These are phyloP conservation scores for Coniophora puteana DNA, from an alignment of 1,284 basidiomycete genomes.

Conservation along the genomic window DNA sequence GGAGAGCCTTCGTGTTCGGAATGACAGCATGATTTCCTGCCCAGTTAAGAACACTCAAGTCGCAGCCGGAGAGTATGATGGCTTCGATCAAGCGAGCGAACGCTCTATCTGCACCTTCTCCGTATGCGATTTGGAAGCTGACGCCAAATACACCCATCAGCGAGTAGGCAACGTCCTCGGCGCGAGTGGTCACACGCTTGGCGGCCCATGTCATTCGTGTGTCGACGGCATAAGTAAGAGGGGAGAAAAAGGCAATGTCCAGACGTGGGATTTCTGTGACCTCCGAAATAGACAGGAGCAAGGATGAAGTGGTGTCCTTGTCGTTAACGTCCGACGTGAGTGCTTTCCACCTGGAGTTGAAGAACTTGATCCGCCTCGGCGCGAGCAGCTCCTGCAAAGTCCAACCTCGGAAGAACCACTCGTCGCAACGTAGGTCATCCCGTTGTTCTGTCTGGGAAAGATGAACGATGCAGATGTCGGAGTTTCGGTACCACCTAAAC, in stretches of 20 bases:
- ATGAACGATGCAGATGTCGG: neutral
- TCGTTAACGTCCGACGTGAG: neutral
- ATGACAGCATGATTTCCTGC: neutral
- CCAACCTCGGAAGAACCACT: too few species aligned
- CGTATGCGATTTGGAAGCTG: neutral
- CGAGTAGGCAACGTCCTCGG: neutral
- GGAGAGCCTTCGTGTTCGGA: neutral
- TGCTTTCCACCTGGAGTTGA: neutral
- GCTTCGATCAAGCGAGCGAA: neutral
- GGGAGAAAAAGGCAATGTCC: neutral
- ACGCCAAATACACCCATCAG: constrained; percentile 1
- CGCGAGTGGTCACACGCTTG: neutral
- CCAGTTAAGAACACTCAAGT: neutral
- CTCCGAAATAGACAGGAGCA: neutral
- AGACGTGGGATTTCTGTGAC: neutral
- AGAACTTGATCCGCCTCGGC: neutral
- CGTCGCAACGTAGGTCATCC: neutral
- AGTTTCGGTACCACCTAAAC: constrained; percentile 1
- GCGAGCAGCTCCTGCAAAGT: too few species aligned
- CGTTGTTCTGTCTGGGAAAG: neutral
- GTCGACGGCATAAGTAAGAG: neutral
- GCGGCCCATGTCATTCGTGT: neutral
- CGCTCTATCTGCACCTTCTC: too few species aligned
- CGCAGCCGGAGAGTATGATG: neutral
- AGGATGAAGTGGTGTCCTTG: neutral